Percentiles rank a stretch among this genome's conserved stretches.
Conservation (phyloP, 352 stramenopile genomes). For the Albugo laibachii region DNA sequence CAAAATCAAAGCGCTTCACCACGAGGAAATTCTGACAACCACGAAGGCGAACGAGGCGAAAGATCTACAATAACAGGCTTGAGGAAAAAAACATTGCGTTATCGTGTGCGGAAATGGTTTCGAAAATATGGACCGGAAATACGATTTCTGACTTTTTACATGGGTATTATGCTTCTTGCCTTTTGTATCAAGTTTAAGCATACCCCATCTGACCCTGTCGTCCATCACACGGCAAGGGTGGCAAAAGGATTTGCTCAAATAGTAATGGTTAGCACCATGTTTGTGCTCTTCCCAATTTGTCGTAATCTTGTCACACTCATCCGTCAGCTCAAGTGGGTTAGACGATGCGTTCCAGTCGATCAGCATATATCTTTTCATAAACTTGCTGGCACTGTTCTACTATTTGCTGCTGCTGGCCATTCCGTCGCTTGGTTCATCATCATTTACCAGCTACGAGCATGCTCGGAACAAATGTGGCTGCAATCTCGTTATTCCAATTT, state of each 20-base stretch:
- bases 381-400: constrained; percentile 47
- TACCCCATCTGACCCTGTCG: constrained; percentile 22
- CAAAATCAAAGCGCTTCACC: neutral
- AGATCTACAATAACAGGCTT: neutral
- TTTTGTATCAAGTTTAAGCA: constrained; percentile 24
- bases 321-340: constrained; percentile 26
- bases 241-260: constrained; percentile 54
- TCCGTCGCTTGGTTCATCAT: constrained; percentile 21
- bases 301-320: constrained; percentile 38
- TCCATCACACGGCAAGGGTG: constrained; percentile 27
- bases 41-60: neutral
- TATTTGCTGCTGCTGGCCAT: constrained; percentile 34
- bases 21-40: constrained; percentile 5
- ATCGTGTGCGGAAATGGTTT: constrained; percentile 15
- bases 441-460: constrained; percentile 25
- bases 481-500: constrained; percentile 23
- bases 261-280: constrained; percentile 51
- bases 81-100: constrained; percentile 6
- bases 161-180: constrained; percentile 16
- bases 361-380: constrained; percentile 54
- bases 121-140: constrained; percentile 29
- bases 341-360: constrained; percentile 33
- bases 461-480: constrained; percentile 17
- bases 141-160: constrained; percentile 25
- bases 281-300: constrained; percentile 56